Base-by-base conservation (phyloP, 192 early-diverging fungal species). In the Pilobolus umbonatus region DNA sequence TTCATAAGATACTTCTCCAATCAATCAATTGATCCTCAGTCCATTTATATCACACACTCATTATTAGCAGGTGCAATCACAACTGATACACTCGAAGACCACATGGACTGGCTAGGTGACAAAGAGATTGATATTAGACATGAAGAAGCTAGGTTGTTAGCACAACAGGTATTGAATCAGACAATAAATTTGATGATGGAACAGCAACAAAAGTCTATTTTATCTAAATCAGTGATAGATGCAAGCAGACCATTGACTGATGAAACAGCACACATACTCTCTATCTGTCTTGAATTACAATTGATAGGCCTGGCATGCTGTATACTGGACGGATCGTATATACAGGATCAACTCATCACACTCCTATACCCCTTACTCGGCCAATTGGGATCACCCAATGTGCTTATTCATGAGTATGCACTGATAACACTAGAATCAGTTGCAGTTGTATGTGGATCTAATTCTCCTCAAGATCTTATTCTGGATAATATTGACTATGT, bases 401-500 rank as follows among this genome's bases (percentile, higher is more conserved):
- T 74, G 0, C 65, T 62, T 43, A 54, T 80, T 5, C 57, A 69
- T 28, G 69, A 62, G 19, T 71, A 70, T 28, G 78, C 78, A 1
- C 59, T 64, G 7, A 72, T 67, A 9, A 64, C 75, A 0, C 22
- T 80, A 46, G 73, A 75, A 7, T 67, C 63, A 15, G 60, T 80
- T 25, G 71, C 75, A 1, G 54, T 64, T 30, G 36, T 68, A 4
- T 80, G 75, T 30, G 64, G 57, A 2, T 61, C 71, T 17, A 44
- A 50, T 6, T 58, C 61, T 9, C 58, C 69, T 8, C 62, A 67
- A 11, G 70, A 57, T n/a, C 52, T 80, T 11, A 67, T 70, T 11
- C 65, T 77, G 38, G 65, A 60, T 15, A 80, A 80, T 34, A 73
- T 77, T 32, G 78, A 80, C 51, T 80, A 80, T 56, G 65, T 80